A percentile compares a stretch with the other conserved stretches of the same genome.
Evolutionary conservation across 345 rosid genomes (phyloP).

Genomic region (Tarenaya hassleriana): DNA sequence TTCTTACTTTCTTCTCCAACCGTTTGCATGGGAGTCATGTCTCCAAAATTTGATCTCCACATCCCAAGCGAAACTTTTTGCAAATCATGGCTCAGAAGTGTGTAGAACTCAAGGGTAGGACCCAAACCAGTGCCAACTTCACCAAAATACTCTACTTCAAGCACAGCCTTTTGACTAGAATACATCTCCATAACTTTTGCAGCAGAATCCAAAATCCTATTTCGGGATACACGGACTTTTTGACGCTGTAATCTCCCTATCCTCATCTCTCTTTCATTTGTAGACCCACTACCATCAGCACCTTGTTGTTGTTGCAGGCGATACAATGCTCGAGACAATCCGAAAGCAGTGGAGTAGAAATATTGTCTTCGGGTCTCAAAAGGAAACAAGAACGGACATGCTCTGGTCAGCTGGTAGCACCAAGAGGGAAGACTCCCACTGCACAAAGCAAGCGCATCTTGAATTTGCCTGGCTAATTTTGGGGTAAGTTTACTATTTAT

Average conservation of each 20-base stretch:
- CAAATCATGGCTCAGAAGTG: constrained; percentile 88
- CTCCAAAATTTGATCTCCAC: constrained; percentile 78
- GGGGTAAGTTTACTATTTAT: constrained; percentile 91
- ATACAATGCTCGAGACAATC: constrained; percentile 89
- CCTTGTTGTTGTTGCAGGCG: constrained; percentile 99
- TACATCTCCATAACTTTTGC: constrained; percentile 99
- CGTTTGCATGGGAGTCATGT: constrained; percentile 45
- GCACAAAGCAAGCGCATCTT: constrained; percentile 97
- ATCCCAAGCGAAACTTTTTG: constrained; percentile 79
- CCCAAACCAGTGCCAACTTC: constrained; percentile 99
- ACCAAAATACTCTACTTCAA: constrained; percentile 99
- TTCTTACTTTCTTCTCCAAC: constrained; percentile 48
- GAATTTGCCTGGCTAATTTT: constrained; percentile 93
- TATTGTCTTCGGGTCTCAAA: constrained; percentile 95
- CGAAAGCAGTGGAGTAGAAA: constrained; percentile 97
- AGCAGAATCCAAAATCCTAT: constrained; percentile 96
- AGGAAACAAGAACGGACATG: constrained; percentile 97
- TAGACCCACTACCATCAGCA: constrained; percentile 85
- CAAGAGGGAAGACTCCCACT: constrained; percentile 98
- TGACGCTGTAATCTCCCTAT: constrained; percentile 97
- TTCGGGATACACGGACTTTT: constrained; percentile 97
- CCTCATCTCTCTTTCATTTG: constrained; percentile 84
- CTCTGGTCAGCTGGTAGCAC: constrained; percentile 94
- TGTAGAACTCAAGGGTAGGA: constrained; percentile 96
- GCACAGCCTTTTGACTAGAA: constrained; percentile 96